A percentile compares a stretch with the other conserved stretches of the same genome.
These are phyloP conservation scores for Hygrocybe punicea DNA, from an alignment of 768 basidiomycete species.

Conservation along the genomic window DNA sequence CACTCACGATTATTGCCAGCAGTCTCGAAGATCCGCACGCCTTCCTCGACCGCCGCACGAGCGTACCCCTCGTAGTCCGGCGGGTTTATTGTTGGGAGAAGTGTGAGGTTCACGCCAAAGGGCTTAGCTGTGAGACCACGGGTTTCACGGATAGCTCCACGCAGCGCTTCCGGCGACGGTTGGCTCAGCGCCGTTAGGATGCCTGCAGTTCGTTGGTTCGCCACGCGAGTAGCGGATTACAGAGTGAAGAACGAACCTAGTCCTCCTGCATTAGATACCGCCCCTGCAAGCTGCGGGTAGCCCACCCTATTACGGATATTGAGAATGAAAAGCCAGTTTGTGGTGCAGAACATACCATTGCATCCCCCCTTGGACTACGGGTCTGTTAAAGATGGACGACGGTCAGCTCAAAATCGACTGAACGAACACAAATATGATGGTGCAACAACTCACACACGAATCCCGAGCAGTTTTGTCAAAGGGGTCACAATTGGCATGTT, in stretches of 20 bases:
- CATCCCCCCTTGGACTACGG: conserved; percentile 86
- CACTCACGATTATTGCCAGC: conserved; percentile 84
- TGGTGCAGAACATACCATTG: conserved; percentile 59
- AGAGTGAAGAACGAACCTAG: conserved; percentile 51
- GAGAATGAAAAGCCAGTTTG: not conserved
- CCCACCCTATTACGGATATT: conserved; percentile 59
- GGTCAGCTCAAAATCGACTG: not conserved
- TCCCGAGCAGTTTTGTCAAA: conserved; percentile 62
- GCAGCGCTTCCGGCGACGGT: conserved; percentile 77
- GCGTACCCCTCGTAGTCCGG: conserved; percentile 89
- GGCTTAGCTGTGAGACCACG: conserved; percentile 63
- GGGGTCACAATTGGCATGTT: conserved; percentile 46
- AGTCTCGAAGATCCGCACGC: conserved; percentile 86
- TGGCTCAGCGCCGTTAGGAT: conserved; percentile 87
- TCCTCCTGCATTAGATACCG: conserved; percentile 80
- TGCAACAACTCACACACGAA: conserved; percentile 53
- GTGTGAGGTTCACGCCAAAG: conserved; percentile 82
- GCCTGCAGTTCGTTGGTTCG: conserved; percentile 37
- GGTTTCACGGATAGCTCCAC: conserved; percentile 77
- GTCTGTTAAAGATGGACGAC: conserved; percentile 38
- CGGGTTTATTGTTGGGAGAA: conserved; percentile 86
- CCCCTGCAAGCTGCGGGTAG: conserved; percentile 66
- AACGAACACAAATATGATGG: not conserved
- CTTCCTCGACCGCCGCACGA: conserved; percentile 78
- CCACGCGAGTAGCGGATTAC: not conserved